phyloP scores from a whole-genome alignment of 345 rosid genomes.

The Ceriops decandra region DNA sequence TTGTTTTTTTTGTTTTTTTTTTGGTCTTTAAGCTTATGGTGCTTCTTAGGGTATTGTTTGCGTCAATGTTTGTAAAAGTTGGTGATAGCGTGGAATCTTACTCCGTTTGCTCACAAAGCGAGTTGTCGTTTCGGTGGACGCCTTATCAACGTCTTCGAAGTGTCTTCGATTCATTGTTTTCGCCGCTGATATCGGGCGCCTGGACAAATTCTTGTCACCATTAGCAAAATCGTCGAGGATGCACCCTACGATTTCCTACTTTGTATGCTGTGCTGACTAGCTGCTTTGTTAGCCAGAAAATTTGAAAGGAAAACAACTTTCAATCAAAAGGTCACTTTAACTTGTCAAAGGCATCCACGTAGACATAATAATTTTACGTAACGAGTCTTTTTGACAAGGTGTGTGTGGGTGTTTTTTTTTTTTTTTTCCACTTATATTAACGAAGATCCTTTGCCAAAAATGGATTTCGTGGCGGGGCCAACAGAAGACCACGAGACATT shows the following conservation, averaged over 20 bases:
- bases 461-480: no score
- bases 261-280: constrained; percentile 14
- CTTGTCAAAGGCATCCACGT: not conserved
- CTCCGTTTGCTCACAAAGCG: no score
- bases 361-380: no score
- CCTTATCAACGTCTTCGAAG: not conserved
- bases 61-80: no score
- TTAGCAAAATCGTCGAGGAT: not conserved
- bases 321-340: constrained; percentile 13
- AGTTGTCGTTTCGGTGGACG: not conserved
- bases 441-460: no score
- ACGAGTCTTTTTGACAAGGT: no score
- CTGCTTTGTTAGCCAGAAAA: not conserved
- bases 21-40: not conserved
- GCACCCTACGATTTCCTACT: not conserved
- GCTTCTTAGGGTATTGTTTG: no score
- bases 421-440: no score
- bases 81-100: no score
- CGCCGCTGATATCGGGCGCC: not conserved
- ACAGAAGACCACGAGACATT: no score
- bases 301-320: not conserved
- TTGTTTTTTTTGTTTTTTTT: not conserved
- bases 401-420: no score
- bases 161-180: not conserved
- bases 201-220: constrained; percentile 1